Percentiles rank a stretch among this genome's conserved stretches.
Conservation (phyloP, 2,329 filamentous ascomycete genomes). For the Trichoderma lentiforme region DNA sequence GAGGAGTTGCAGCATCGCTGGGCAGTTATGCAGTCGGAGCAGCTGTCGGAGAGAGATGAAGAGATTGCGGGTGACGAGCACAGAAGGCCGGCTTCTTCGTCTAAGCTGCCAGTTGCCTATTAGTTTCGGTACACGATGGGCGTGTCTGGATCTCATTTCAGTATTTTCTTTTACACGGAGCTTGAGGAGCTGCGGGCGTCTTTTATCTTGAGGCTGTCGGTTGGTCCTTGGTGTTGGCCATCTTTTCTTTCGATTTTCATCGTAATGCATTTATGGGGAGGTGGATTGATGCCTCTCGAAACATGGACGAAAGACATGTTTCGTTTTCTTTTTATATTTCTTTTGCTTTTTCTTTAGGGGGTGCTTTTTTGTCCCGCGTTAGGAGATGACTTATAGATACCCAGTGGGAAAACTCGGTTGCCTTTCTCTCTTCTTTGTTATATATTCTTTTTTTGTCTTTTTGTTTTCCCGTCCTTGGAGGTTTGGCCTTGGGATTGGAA, state of each 20-base stretch:
- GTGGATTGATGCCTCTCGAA: background rate
- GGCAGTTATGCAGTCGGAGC: slow-evolving; percentile 35
- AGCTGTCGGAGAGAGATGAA: slow-evolving; percentile 27
- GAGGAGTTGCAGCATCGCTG: slow-evolving; percentile 38
- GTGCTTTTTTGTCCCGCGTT: background rate
- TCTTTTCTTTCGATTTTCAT: background rate
- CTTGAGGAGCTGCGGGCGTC: background rate
- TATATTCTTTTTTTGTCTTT: background rate
- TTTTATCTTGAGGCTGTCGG: background rate
- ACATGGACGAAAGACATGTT: background rate
- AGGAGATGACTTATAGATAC: background rate
- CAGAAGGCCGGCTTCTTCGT: slow-evolving; percentile 26
- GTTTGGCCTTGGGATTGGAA: background rate
- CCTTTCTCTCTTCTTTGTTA: background rate
- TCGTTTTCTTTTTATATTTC: background rate
- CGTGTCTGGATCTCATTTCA: no score
- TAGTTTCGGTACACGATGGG: background rate
- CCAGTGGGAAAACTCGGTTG: background rate
- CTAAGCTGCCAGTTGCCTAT: background rate
- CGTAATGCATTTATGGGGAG: background rate
- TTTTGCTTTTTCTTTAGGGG: background rate
- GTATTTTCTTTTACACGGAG: no score
- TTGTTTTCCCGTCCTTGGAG: background rate
- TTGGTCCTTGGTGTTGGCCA: background rate
- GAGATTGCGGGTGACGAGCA: slow-evolving; percentile 26